Evolutionary conservation across 169 alveolate species (phyloP), one percentile per base, ranked within the genome.

Genomic region (Plasmodium vivax): DNA sequence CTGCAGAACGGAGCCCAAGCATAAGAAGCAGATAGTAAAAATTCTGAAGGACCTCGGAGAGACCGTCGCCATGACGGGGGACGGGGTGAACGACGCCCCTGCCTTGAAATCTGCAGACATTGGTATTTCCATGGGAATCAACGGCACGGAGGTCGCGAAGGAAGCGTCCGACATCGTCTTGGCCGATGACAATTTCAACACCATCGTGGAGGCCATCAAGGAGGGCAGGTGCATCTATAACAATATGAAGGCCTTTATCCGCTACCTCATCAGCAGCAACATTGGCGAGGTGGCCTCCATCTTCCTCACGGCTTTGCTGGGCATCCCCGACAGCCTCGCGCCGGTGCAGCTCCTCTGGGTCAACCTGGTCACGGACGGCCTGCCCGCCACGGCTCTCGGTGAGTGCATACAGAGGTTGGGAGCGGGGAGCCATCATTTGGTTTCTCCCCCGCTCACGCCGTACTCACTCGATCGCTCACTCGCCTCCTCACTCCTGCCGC

Each of bases 61-160:
- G 94, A 98, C 99, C 10, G 98, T 98, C 19, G 99, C 99, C 23
- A 98, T 98, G 99, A 98, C 99, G 74, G 99, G 99, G 6, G 99
- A 99, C 96, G 99, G 99, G 27, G 99, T 99, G 27, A 99, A 99
- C 96, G 99, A 99, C 94, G 99, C 99, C 16, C 99, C 99, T 10
- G 99, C 99, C 1, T 93, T 99, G 62, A 98, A 99, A 96, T 98
- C 98, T 96, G 99, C 99, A 27, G 99, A 98, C 82, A 99, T 99
- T 80, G 99, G 99, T 30, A 97, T 99, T 51, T 99, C 99, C 71
- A 99, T 99, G 99, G 99, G 99, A 51, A 98, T 99, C 19, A 96
- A 99, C 34, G 99, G 99, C 27, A 99, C 99, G 12, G 99, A 99
- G 96, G 99, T 99, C n/a, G 99, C 99, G 14, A 99, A 99, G 96